Percentiles rank a stretch among this genome's conserved stretches.
Conservation (phyloP, 768 basidiomycete genomes). For the Tylopilus sp. region DNA sequence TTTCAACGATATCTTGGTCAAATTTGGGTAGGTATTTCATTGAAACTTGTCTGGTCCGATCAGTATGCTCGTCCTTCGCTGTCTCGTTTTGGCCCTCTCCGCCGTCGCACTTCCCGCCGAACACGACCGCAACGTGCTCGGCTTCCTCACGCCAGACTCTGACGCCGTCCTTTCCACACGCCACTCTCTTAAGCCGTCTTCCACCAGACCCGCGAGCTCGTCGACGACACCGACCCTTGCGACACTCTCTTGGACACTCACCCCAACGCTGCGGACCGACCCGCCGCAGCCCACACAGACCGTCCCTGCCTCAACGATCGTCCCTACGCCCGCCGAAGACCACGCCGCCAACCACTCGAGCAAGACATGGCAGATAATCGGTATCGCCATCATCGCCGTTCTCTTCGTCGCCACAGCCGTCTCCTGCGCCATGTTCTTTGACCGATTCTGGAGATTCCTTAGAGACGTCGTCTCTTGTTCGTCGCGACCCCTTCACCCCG, state of each 20-base stretch:
- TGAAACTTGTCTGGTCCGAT: too few relatives aligned
- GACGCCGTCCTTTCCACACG: neutral
- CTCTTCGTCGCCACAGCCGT: slow-evolving; percentile 53
- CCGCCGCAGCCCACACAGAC: neutral
- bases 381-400: slow-evolving; percentile 62
- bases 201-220: neutral
- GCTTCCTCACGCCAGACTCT: slow-evolving; percentile 10
- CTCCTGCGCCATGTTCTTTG: slow-evolving; percentile 63
- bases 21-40: too few relatives aligned
- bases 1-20: too few relatives aligned
- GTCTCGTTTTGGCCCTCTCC: neutral
- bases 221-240: neutral
- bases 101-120: slow-evolving; percentile 1
- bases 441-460: slow-evolving; percentile 65
- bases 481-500: slow-evolving; percentile 34
- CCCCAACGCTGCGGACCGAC: neutral
- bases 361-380: slow-evolving; percentile 66
- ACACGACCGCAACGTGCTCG: slow-evolving; percentile 11
- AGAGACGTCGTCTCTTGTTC: slow-evolving; percentile 46
- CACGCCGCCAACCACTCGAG: slow-evolving; percentile 37
- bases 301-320: neutral
- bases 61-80: neutral
- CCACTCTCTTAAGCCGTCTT: neutral
- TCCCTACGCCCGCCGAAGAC: slow-evolving; percentile 6
- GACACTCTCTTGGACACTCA: neutral